phyloP scores from a whole-genome alignment of 148 eudicot genomes.

The Amaranthus palmeri region DNA sequence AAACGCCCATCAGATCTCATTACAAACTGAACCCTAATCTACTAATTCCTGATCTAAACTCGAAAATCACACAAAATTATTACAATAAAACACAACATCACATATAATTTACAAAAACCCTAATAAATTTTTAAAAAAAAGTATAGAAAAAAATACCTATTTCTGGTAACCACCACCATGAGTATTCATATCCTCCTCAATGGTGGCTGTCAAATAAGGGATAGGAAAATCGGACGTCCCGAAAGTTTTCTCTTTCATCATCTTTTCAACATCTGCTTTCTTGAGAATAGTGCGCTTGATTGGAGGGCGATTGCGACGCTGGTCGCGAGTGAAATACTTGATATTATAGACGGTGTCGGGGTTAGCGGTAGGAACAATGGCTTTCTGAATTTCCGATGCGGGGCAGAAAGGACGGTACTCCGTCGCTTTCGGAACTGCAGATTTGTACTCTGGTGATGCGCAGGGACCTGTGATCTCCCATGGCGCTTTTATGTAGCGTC shows the following conservation, averaged over 20 bases:
- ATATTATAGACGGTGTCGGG: conserved; percentile 78
- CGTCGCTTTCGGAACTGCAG: conserved; percentile 61
- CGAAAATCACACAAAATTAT: not conserved
- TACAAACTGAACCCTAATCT: too few relatives aligned
- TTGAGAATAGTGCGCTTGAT: conserved; percentile 51
- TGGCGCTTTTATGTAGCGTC: conserved; percentile 59
- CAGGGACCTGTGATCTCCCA: conserved; percentile 79
- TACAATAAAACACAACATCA: not conserved
- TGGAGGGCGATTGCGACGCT: conserved; percentile 82
- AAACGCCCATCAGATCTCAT: too few relatives aligned
- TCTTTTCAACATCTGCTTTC: conserved; percentile 64
- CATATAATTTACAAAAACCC: not conserved
- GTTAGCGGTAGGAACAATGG: conserved; percentile 63
- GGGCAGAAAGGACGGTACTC: conserved; percentile 84
- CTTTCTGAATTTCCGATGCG: conserved; percentile 53
- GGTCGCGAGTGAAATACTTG: conserved; percentile 78
- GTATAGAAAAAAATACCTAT: not conserved
- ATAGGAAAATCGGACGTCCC: not conserved
- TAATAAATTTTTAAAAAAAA: not conserved
- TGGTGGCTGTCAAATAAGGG: not conserved
- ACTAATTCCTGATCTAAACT: too few relatives aligned
- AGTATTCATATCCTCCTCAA: conserved; percentile 8
- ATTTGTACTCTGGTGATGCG: conserved; percentile 62
- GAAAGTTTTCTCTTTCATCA: conserved; percentile 51
- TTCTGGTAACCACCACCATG: conserved; percentile 3